Evolutionary conservation across 371 early-diverging fungal genomes (phyloP), one percentile per base, ranked within the genome.

Genomic region (Rhizopus microsporus): DNA sequence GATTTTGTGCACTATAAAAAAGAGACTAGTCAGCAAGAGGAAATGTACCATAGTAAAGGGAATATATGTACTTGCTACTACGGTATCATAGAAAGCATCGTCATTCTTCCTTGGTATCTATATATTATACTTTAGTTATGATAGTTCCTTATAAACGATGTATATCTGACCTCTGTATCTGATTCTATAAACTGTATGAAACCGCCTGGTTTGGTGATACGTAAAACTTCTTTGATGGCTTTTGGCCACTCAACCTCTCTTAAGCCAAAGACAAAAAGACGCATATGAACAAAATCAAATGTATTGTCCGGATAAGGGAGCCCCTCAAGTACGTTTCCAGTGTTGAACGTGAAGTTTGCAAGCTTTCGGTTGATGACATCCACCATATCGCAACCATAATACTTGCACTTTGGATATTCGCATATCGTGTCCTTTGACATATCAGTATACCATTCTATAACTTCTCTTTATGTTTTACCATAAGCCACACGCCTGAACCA

Each of bases 221-320:
- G 12, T 7, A 35, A 37, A 16, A 51, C 23, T 7, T 51, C 52
- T 38, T 51, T 37, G 7, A 51, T 34, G 16, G 38, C 34, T 17
- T 15, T 5, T 38, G 52, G 52, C 52, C 52, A 51, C 15, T 51
- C 52, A 10, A 3, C 38, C 5, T 5, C 38, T 16, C 37, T 30
- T 5, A 51, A 38, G 10, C n/a, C 37, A 35, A 16, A 38, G n/a
- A 43, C 15, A 6, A 43, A 43, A 40, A 74, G 51, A 42, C 77
- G 68, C 71, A 82, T 73, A 56, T 83, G 81, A 42, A 84, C 67
- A 59, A 74, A 84, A 46, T 83, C 84, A 66, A 86, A 84, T 40
- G 62, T 56, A 44, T 71, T 71, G 52, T 82, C 82, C 0, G 75
- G 71, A 58, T 70, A 86, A 7, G 80, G 83, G 13, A 86, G 62